Evolutionary conservation across 2,329 filamentous ascomycete genomes (phyloP), one percentile per base, ranked within the genome.

Genomic region (Aspergillus proliferans): DNA sequence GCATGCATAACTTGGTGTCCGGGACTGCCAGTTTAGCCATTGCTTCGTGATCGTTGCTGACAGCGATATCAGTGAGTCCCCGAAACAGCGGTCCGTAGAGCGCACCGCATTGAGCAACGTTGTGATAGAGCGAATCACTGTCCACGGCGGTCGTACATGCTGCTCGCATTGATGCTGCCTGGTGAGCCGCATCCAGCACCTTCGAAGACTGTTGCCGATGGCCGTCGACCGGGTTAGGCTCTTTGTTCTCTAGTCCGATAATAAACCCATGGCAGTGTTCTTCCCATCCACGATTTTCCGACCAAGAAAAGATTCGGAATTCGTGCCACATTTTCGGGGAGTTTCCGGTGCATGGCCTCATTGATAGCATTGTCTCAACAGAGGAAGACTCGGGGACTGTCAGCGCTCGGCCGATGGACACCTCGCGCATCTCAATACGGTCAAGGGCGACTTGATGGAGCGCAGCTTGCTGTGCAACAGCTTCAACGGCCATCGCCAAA

Each of bases 11-110:
- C 1, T 62, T 61, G 0, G 76, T 79, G 43, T 79, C 69, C 5
- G 38, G 38, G 18, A 40, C 38, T 10, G 18, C 5, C 38, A 40
- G 38, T 6, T 18, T 40, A 21, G 38, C 38, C 8, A 19, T 21
- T 22, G 15, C 38, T 21, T 40, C 38, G 7, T 21, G 38, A 10
- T 10, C 10, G 3, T 40, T 22, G 8, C 38, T 19, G 7, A 21
- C 10, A 21, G 38, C 10, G 18, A 40, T 21, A 19, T 22, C 18
- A 21, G 18, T 19, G 6, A 82, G 55, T 3, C 76, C 74, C 57
- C 78, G 76, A 64, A 82, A 82, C 0, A 69, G 70, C 1, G 71
- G 62, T 0, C 78, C 79, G 52, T 81, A 81, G 1, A 67, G 63
- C 0, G 77, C 75, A 0, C 78, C 78, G 15, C 74, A 61, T 4